A percentile compares a stretch with the other conserved stretches of the same genome.
Evolutionary conservation across 805 yeast genomes (phyloP).

Genomic region (Komagataella populi): DNA sequence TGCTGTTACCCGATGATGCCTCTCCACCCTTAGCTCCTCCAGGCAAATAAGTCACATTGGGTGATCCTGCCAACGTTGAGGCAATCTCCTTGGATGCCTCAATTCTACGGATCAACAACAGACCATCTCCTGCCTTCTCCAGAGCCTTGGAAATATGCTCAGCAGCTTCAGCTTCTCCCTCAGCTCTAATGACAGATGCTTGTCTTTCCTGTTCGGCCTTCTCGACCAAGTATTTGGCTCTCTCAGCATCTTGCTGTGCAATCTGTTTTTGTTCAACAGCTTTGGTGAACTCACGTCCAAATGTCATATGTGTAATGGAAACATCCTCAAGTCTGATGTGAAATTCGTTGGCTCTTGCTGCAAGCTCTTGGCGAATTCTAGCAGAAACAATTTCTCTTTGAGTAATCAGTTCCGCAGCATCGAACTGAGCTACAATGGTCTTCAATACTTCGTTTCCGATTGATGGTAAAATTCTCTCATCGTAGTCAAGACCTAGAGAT

Average conservation of each 20-base stretch:
- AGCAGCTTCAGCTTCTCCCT: slow-evolving; percentile 98
- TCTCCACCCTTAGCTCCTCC: slow-evolving; percentile 21
- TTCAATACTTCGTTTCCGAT: slow-evolving; percentile 87
- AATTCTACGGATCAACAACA: slow-evolving; percentile 82
- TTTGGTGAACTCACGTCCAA: slow-evolving; percentile 91
- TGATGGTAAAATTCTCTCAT: slow-evolving; percentile 85
- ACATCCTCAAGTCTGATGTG: slow-evolving; percentile 90
- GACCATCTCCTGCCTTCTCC: slow-evolving; percentile 90
- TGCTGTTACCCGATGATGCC: slow-evolving; percentile 24
- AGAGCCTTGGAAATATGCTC: slow-evolving; percentile 89
- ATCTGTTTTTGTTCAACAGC: slow-evolving; percentile 98
- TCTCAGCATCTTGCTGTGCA: slow-evolving; percentile 98
- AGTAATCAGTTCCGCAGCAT: slow-evolving; percentile 92
- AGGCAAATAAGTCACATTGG: slow-evolving; percentile 86
- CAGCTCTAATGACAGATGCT: slow-evolving; percentile 92
- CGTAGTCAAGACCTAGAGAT: slow-evolving; percentile 85
- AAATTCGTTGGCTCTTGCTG: slow-evolving; percentile 76
- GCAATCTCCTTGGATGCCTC: slow-evolving; percentile 98
- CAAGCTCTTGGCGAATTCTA: slow-evolving; percentile 76
- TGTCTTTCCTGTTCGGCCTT: slow-evolving; percentile 96
- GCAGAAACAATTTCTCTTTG: slow-evolving; percentile 93
- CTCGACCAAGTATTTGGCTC: slow-evolving; percentile 87
- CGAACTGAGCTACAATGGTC: slow-evolving; percentile 85
- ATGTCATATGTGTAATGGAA: slow-evolving; percentile 94
- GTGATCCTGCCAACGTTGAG: slow-evolving; percentile 63